Conservation (phyloP, 139 green algal genomes). For the Diplosphaera chodatii region DNA sequence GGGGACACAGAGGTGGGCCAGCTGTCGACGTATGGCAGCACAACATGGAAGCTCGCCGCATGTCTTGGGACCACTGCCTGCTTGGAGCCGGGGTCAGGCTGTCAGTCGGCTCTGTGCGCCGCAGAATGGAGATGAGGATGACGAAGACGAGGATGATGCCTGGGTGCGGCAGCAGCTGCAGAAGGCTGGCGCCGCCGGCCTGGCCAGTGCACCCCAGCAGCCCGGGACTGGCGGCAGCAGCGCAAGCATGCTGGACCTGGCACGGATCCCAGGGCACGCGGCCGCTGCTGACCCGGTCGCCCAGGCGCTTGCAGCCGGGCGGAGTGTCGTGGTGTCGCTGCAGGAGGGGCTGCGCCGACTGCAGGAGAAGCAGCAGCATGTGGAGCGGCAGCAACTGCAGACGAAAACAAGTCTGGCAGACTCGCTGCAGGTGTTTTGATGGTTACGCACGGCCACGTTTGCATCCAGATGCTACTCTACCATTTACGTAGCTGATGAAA, state of each 20-base stretch:
- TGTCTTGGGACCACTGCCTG: not conserved
- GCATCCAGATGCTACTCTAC: too few relatives aligned
- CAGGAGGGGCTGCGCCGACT: slow-evolving; percentile 38
- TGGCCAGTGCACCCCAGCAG: not conserved
- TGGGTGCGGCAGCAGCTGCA: slow-evolving; percentile 64
- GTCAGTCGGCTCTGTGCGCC: not conserved
- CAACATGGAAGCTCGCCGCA: too few relatives aligned
- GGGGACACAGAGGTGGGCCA: not conserved
- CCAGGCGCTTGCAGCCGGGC: slow-evolving; percentile 23
- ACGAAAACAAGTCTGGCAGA: slow-evolving; percentile 26
- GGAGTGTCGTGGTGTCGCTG: slow-evolving; percentile 40
- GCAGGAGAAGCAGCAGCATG: slow-evolving; percentile 27
- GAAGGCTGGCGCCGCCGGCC: slow-evolving; percentile 38
- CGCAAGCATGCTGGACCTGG: not conserved
- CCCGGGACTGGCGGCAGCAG: not conserved
- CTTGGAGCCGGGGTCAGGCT: not conserved
- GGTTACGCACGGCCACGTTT: too few relatives aligned
- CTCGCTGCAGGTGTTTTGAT: slow-evolving; percentile 6
- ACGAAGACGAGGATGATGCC: slow-evolving; percentile 50
- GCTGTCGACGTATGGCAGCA: not conserved
- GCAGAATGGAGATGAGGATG: slow-evolving; percentile 19
- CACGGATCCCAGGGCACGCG: not conserved
- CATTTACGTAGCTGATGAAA: too few relatives aligned
- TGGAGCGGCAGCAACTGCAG: slow-evolving; percentile 28
- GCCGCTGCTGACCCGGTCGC: not conserved